phyloP scores from a whole-genome alignment of 192 early-diverging fungal species.

The Tieghemiomyces parasiticus region DNA sequence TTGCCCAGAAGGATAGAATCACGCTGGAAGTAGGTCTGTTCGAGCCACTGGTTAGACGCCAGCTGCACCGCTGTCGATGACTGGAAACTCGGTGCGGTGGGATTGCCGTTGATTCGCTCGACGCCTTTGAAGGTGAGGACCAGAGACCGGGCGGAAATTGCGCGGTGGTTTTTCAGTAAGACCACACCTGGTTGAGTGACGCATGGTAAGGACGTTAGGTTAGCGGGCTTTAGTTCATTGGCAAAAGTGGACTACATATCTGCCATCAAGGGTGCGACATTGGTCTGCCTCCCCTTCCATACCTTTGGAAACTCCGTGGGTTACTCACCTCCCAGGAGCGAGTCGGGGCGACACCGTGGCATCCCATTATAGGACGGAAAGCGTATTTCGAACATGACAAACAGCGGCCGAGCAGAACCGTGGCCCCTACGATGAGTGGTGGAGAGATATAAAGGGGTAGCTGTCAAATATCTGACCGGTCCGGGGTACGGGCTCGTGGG shows the following conservation, averaged over 20 bases:
- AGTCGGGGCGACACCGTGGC: conserved; percentile 5
- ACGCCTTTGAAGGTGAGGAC: conserved; percentile 1
- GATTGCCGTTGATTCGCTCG: conserved; percentile 7
- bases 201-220: background rate
- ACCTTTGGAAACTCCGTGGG: background rate
- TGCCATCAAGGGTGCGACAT: background rate
- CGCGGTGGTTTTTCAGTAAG: background rate
- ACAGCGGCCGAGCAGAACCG: no score
- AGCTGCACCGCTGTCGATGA: background rate
- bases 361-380: conserved; percentile 4
- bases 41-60: conserved; percentile 7
- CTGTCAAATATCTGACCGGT: no score
- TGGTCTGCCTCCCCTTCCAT: background rate
- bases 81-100: background rate
- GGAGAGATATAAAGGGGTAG: no score
- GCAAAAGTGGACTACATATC: background rate
- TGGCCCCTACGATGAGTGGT: no score
- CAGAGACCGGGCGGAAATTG: background rate
- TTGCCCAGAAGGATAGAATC: conserved; percentile 3
- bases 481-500: no score
- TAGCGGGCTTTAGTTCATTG: background rate
- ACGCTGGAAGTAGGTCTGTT: conserved; percentile 4
- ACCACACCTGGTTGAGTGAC: conserved; percentile 2
- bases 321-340: background rate
- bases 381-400: conserved; percentile 7